Conservation (phyloP, 495 filamentous ascomycete species). For the Clohesyomyces aquaticus region DNA sequence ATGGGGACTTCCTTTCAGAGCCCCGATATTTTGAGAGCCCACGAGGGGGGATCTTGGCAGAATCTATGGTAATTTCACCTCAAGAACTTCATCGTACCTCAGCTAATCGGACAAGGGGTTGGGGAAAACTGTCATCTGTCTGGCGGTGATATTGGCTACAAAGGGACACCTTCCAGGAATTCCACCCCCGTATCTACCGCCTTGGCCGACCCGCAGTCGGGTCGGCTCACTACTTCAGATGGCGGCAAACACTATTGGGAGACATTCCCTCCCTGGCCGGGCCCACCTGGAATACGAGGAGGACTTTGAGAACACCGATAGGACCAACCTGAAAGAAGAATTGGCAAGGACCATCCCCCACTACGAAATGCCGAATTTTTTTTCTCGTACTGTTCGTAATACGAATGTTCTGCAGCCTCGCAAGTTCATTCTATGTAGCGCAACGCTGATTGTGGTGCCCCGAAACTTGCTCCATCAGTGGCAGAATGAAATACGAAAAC, state of each 20-base stretch:
- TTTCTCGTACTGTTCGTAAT: constrained; percentile 51
- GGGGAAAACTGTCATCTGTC: constrained; percentile 88
- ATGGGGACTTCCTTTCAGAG: constrained; percentile 61
- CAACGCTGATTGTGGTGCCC: constrained; percentile 72
- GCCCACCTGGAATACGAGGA: constrained; percentile 54
- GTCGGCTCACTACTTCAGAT: constrained; percentile 30
- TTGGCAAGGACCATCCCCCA: constrained; percentile 58
- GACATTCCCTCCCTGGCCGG: constrained; percentile 65
- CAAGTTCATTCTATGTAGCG: constrained; percentile 64
- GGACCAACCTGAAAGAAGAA: constrained; percentile 57
- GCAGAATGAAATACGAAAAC: constrained; percentile 67
- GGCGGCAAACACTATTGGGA: constrained; percentile 20
- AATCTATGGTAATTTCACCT: constrained; percentile 63
- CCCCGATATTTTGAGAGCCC: constrained; percentile 74
- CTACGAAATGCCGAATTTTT: constrained; percentile 50
- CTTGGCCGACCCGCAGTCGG: constrained; percentile 39
- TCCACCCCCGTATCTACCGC: constrained; percentile 62
- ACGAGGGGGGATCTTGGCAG: constrained; percentile 75
- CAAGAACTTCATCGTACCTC: background rate
- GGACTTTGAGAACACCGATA: constrained; percentile 44
- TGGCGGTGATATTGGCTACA: constrained; percentile 82
- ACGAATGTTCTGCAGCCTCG: constrained; percentile 47
- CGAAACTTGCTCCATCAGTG: constrained; percentile 72
- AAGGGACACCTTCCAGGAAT: constrained; percentile 67
- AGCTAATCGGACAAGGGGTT: constrained; percentile 49